These are phyloP conservation scores for Russula virescens DNA, from an alignment of 768 basidiomycete genomes.

Conservation along the genomic window DNA sequence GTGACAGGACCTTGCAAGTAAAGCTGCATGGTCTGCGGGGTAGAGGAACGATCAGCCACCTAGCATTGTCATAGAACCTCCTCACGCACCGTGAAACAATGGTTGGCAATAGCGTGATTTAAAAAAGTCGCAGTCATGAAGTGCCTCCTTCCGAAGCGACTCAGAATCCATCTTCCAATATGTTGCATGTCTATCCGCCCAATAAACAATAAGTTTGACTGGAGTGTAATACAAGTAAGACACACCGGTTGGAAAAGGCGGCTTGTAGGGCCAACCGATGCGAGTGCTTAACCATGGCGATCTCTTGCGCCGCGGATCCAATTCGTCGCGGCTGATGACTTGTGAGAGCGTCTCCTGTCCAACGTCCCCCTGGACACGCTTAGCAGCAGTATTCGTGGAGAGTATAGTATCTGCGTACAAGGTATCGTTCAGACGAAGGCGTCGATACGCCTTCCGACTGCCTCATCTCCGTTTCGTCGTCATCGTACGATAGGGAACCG, in stretches of 20 bases:
- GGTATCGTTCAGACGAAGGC: constrained; percentile 1
- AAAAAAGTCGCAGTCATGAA: constrained; percentile 60
- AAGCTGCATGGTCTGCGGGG: constrained; percentile 29
- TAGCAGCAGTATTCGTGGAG: constrained; percentile 8
- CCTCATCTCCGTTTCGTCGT: neutral
- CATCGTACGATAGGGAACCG: constrained; percentile 7
- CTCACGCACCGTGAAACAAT: constrained; percentile 39
- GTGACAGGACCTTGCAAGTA: constrained; percentile 31
- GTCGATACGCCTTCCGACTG: neutral
- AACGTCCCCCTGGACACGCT: constrained; percentile 49
- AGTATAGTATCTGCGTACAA: constrained; percentile 8
- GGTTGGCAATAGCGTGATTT: constrained; percentile 69
- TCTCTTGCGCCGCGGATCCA: constrained; percentile 50
- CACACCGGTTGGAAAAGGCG: constrained; percentile 56
- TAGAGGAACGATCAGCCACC: constrained; percentile 44
- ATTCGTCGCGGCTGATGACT: constrained; percentile 73
- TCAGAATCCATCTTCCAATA: constrained; percentile 57
- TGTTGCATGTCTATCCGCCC: constrained; percentile 44
- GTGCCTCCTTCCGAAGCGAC: constrained; percentile 50
- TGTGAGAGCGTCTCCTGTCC: constrained; percentile 65
- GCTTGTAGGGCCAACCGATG: constrained; percentile 34
- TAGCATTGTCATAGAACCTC: neutral
- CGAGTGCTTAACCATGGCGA: constrained; percentile 18
- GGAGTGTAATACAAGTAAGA: neutral
- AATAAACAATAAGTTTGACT: constrained; percentile 9